phyloP scores from a whole-genome alignment of 2,329 filamentous ascomycete genomes.

The Stagonosporopsis rhizophila region DNA sequence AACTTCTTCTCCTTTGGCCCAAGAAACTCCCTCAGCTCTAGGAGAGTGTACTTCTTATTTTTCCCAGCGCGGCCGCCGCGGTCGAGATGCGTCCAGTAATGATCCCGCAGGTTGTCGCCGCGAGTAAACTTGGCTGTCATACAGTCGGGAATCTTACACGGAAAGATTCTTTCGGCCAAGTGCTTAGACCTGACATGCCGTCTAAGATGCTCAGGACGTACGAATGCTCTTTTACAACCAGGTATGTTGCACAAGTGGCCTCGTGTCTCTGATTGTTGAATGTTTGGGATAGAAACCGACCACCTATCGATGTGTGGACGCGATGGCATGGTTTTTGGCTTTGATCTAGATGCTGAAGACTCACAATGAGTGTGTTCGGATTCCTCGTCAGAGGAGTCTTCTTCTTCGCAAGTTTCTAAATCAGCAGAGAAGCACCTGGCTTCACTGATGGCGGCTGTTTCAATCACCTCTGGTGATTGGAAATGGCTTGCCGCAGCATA shows the following conservation, averaged over 20 bases:
- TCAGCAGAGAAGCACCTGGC: background rate
- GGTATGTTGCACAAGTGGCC: constrained; percentile 17
- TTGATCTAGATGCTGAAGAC: background rate
- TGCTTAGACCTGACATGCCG: constrained; percentile 35
- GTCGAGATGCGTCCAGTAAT: constrained; percentile 36
- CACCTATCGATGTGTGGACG: constrained; percentile 27
- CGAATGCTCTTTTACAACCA: constrained; percentile 18
- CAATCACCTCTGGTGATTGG: background rate
- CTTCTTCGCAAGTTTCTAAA: background rate
- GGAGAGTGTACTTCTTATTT: constrained; percentile 27
- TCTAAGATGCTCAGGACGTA: constrained; percentile 32
- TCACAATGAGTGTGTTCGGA: constrained; percentile 8
- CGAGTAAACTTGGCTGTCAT: constrained; percentile 21
- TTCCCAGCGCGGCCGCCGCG: constrained; percentile 26
- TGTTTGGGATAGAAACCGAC: constrained; percentile 1
- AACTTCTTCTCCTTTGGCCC: constrained; percentile 27
- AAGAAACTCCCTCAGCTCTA: constrained; percentile 26
- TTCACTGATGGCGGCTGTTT: background rate
- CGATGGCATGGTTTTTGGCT: background rate
- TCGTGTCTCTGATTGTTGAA: constrained; percentile 13
- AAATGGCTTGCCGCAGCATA: background rate
- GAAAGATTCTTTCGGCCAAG: background rate
- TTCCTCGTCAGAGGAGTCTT: background rate
- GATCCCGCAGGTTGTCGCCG: constrained; percentile 34
- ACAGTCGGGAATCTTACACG: constrained; percentile 27